These are phyloP conservation scores for Tylopilus intermedius DNA, from an alignment of 768 basidiomycete genomes.

Conservation along the genomic window DNA sequence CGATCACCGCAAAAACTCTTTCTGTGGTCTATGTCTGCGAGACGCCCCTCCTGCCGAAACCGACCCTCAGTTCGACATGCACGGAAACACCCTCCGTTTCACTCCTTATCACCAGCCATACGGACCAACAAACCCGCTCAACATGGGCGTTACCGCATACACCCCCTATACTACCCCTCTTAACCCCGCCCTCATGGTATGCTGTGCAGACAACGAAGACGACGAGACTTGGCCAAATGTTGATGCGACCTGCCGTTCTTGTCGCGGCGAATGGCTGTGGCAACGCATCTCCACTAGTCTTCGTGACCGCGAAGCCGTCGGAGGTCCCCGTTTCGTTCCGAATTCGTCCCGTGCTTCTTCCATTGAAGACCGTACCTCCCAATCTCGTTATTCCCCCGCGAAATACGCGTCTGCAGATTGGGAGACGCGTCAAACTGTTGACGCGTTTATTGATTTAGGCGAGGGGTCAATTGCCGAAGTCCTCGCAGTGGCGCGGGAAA, in stretches of 20 bases:
- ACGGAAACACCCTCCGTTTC: conserved; percentile 29
- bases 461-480: conserved; percentile 66
- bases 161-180: conserved; percentile 22
- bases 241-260: conserved; percentile 63
- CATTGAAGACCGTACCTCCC: conserved; percentile 11
- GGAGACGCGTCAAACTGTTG: conserved; percentile 64
- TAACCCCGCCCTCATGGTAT: conserved; percentile 35
- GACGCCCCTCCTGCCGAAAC: conserved; percentile 47
- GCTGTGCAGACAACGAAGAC: conserved; percentile 68
- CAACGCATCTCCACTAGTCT: conserved; percentile 44
- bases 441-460: conserved; percentile 68
- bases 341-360: conserved; percentile 12
- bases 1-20: conserved; percentile 59
- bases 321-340: conserved; percentile 37
- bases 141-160: conserved; percentile 22
- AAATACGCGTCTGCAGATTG: conserved; percentile 44
- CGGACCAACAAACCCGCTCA: conserved; percentile 16
- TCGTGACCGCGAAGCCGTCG: conserved; percentile 53
- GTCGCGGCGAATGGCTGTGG: conserved; percentile 65
- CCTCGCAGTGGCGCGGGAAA: conserved; percentile 58
- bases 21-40: conserved; percentile 67
- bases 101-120: conserved; percentile 32
- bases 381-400: conserved; percentile 23
- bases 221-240: conserved; percentile 61
- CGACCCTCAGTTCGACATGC: conserved; percentile 33